Evolutionary conservation across 352 stramenopile species (phyloP).

Genomic region (Pythium phragmiticola): DNA sequence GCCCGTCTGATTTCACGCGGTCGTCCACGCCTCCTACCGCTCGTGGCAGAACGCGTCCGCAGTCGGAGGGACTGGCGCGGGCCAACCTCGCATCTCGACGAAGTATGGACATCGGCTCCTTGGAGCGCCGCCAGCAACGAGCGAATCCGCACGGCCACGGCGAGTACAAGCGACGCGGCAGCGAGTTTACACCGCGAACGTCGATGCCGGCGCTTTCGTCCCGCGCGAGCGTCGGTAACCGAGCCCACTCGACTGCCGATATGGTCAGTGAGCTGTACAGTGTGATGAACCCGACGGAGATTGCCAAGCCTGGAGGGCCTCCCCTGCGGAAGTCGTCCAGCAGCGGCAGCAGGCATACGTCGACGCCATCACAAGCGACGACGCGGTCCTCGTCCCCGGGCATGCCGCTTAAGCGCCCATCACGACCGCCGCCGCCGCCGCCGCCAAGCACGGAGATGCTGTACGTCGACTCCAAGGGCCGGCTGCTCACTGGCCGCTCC

Average conservation of each 20-base stretch:
- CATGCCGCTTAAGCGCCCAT: conserved; percentile 3
- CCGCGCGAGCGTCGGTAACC: conserved; percentile 20
- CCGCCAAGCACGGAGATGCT: conserved; percentile 11
- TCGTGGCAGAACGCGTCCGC: conserved; percentile 5
- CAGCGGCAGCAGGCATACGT: conserved; percentile 3
- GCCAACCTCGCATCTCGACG: conserved; percentile 10
- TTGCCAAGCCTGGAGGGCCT: conserved; percentile 26
- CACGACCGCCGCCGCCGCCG: conserved; percentile 16
- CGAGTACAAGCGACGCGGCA: conserved; percentile 16
- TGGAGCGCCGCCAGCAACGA: conserved; percentile 13
- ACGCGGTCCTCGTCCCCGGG: conserved; percentile 17
- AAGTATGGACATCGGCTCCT: conserved; percentile 20
- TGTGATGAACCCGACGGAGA: conserved; percentile 71
- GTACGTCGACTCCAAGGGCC: conserved; percentile 28
- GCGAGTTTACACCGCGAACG: conserved; percentile 18
- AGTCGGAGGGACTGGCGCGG: conserved; percentile 7
- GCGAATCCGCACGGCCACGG: neutral
- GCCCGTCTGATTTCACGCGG: conserved; percentile 18
- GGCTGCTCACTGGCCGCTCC: conserved; percentile 15
- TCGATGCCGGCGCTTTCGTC: conserved; percentile 9
- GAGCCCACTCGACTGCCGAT: conserved; percentile 43
- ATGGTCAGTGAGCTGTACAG: conserved; percentile 56
- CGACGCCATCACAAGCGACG: conserved; percentile 2
- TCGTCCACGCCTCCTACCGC: neutral
- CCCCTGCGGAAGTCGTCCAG: conserved; percentile 15